phyloP scores from a whole-genome alignment of 1,139 yeast species.

The Yamadazyma pseudoaaseri region DNA sequence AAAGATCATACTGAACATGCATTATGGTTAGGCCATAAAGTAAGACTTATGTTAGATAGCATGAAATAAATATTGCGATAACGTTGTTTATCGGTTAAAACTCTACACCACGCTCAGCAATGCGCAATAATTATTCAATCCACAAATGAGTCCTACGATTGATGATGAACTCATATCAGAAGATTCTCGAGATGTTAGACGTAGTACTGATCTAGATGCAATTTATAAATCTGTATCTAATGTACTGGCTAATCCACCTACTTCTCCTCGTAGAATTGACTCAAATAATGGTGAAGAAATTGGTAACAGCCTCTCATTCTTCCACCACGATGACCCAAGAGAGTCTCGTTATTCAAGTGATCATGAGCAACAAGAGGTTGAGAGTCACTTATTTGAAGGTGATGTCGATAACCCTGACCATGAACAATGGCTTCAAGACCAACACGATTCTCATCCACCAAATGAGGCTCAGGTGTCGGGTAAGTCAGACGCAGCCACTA shows the following conservation, averaged over 20 bases:
- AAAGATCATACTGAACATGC: conserved; percentile 54
- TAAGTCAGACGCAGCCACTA: not conserved
- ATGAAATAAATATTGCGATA: too few species aligned
- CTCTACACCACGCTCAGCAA: not conserved
- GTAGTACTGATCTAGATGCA: conserved; percentile 12
- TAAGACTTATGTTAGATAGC: conserved; percentile 14
- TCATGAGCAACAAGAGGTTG: conserved; percentile 21
- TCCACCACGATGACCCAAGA: conserved; percentile 21
- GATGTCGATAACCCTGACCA: conserved; percentile 6
- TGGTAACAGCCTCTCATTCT: conserved; percentile 29
- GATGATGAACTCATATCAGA: too few species aligned
- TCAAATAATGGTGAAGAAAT: conserved; percentile 16
- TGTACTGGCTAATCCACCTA: conserved; percentile 7
- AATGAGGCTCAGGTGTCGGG: too few species aligned
- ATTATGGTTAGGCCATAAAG: conserved; percentile 51
- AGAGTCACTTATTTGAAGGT: conserved; percentile 3
- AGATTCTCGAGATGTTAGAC: not conserved
- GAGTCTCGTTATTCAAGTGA: conserved; percentile 27
- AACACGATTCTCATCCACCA: not conserved
- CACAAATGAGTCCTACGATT: not conserved
- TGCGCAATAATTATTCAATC: not conserved
- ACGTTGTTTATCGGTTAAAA: not conserved
- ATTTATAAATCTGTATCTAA: conserved; percentile 16
- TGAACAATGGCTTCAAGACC: not conserved
- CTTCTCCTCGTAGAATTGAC: conserved; percentile 3